These are phyloP conservation scores for Podospora bellae-mahoneyi DNA, from an alignment of 495 filamentous ascomycete genomes.

Conservation along the genomic window DNA sequence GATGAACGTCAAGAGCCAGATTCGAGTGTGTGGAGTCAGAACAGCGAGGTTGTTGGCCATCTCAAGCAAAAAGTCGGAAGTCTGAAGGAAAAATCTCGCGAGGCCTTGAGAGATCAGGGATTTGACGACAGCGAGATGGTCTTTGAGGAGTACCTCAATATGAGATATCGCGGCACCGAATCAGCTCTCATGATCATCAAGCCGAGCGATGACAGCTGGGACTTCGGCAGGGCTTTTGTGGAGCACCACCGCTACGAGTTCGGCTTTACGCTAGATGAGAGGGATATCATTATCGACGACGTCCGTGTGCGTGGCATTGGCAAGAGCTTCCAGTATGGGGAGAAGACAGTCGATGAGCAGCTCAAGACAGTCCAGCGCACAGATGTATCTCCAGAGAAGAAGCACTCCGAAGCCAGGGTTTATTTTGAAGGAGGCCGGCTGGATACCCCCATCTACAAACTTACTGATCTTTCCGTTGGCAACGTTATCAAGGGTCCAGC, in stretches of 20 bases:
- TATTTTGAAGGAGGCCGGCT: slow-evolving; percentile 73
- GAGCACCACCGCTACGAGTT: slow-evolving; percentile 91
- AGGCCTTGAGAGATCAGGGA: slow-evolving; percentile 66
- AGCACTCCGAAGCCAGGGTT: slow-evolving; percentile 54
- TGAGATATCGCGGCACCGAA: slow-evolving; percentile 84
- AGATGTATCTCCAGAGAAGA: slow-evolving; percentile 49
- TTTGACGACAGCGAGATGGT: slow-evolving; percentile 68
- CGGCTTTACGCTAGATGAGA: slow-evolving; percentile 82
- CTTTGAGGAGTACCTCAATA: slow-evolving; percentile 86
- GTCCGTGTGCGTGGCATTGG: slow-evolving; percentile 85
- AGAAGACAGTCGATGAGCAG: slow-evolving; percentile 77
- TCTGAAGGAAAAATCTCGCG: slow-evolving; percentile 64
- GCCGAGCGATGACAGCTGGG: slow-evolving; percentile 65
- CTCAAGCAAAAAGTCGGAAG: slow-evolving; percentile 57
- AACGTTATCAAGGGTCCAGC: slow-evolving; percentile 79
- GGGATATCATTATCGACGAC: slow-evolving; percentile 91
- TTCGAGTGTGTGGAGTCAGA: slow-evolving; percentile 70
- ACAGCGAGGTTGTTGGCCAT: slow-evolving; percentile 48
- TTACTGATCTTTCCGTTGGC: slow-evolving; percentile 74
- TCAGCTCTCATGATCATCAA: slow-evolving; percentile 81
- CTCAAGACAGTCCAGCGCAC: slow-evolving; percentile 60
- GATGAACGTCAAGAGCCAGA: slow-evolving; percentile 90
- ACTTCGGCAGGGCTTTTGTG: slow-evolving; percentile 78
- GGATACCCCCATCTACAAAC: slow-evolving; percentile 81
- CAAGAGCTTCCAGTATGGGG: slow-evolving; percentile 74